phyloP scores from a whole-genome alignment of 176 grass and related monocot species.

The Aegilops tauschii region DNA sequence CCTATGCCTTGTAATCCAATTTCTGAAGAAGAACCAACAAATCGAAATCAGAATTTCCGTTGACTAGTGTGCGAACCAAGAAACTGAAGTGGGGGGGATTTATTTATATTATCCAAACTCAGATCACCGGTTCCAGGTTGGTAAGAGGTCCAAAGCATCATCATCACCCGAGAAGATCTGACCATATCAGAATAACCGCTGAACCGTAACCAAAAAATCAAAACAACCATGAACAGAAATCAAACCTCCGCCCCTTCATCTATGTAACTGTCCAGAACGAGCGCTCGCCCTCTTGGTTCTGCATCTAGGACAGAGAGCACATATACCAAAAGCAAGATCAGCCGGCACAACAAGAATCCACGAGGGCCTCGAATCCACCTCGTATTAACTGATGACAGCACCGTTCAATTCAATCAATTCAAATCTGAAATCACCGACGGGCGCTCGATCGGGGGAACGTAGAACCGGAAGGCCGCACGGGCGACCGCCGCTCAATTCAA shows the following conservation, averaged over 20 bases:
- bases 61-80: not conserved
- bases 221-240: not conserved
- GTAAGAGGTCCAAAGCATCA: not conserved
- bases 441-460: too few relatives aligned
- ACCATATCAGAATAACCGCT: not conserved
- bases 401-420: too few relatives aligned
- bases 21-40: not conserved
- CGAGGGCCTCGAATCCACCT: slow-evolving; percentile 18
- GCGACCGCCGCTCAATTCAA: too few relatives aligned
- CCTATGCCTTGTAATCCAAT: not conserved
- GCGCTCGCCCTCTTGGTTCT: not conserved
- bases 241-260: slow-evolving; percentile 16
- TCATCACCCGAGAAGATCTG: not conserved
- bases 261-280: not conserved
- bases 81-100: not conserved
- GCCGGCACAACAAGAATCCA: not conserved
- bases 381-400: too few relatives aligned
- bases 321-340: slow-evolving; percentile 14
- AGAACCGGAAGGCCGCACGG: too few relatives aligned
- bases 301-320: not conserved
- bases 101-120: slow-evolving; percentile 1
- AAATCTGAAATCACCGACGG: slow-evolving; percentile 19
- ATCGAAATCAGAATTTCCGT: not conserved
- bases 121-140: not conserved
- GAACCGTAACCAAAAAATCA: not conserved